A percentile compares a stretch with the other conserved stretches of the same genome.
These are phyloP conservation scores for Rosa hybrid DNA, from an alignment of 331 rosid genomes.

Conservation along the genomic window DNA sequence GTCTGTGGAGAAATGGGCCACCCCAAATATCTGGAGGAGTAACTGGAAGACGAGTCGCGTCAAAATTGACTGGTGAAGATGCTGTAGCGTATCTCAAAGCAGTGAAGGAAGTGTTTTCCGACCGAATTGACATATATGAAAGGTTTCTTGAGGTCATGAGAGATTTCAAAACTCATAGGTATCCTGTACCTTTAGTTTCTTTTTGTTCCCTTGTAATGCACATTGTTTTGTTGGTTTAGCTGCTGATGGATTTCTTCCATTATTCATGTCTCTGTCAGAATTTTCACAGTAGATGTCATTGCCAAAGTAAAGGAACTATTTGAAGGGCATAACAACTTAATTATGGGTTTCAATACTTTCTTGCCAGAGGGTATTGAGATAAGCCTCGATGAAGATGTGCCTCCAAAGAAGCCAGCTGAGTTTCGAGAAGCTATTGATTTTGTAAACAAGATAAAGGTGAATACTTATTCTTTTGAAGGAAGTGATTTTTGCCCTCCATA, in stretches of 20 bases:
- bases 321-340: slow-evolving; percentile 85
- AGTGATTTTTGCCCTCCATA: background rate
- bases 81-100: slow-evolving; percentile 76
- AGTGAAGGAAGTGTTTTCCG: slow-evolving; percentile 81
- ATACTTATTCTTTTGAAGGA: slow-evolving; percentile 10
- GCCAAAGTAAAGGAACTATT: slow-evolving; percentile 90
- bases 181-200: slow-evolving; percentile 8
- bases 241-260: slow-evolving; percentile 9
- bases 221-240: slow-evolving; percentile 7
- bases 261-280: slow-evolving; percentile 47
- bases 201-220: slow-evolving; percentile 13
- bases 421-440: slow-evolving; percentile 95
- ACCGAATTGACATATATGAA: slow-evolving; percentile 72
- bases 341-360: slow-evolving; percentile 94
- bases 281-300: slow-evolving; percentile 80
- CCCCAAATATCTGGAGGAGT: slow-evolving; percentile 50
- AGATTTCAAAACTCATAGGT: slow-evolving; percentile 90
- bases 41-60: slow-evolving; percentile 40
- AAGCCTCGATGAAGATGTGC: slow-evolving; percentile 72
- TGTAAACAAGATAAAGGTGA: slow-evolving; percentile 97
- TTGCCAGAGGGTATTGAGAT: slow-evolving; percentile 94
- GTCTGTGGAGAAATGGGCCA: slow-evolving; percentile 52
- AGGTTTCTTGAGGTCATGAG: slow-evolving; percentile 82
- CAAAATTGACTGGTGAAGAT: slow-evolving; percentile 71
- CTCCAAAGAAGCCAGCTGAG: slow-evolving; percentile 77